Base-by-base conservation (phyloP, 306 rosid genomes). In the Oemleria cerasiformis region DNA sequence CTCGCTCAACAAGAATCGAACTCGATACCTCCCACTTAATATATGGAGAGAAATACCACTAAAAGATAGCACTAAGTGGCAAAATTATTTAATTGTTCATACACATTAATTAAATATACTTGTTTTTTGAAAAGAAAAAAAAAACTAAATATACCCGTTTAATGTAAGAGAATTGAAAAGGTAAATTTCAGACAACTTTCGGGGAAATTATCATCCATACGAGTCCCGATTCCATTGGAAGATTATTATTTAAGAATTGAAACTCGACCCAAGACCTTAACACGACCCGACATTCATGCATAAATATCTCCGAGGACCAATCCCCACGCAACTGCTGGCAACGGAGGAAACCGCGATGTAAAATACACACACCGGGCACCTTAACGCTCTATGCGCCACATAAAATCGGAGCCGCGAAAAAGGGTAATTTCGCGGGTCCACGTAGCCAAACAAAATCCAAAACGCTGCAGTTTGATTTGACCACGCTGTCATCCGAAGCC, bases 341-440 rank as follows among this genome's bases (percentile, higher is more conserved):
- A 44, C 7, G 42, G 43, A 7, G 48, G 59, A 60, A 45, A 49
- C 23, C 4, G 6, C 7, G 8, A 3, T 4, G 34, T 25, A 34
- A 65, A 63, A 41, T 54, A 64, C 40, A 50, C 68, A 65, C 8
- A 2, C 11, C 61, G 65, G 39, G 15, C 71, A 54, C 15, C 1
- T 40, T 54, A 53, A 38, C 21, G 9, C 30, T 38, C 20, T 23
- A 8, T 5, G 64, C 84, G 81, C 84, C 78, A 80, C 84, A 63
- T 76, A 80, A 41, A 68, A 30, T 30, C 36, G 0, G 36, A 30
- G 36, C 36, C 36, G 3, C 2, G 16, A 20, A 48, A 43, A 19
- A 19, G 5, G 5, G 39, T 0, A 63, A 64, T 0, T 58, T 3
- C 36, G 17, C 34, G 74, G 77, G 74, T 70, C 73, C 63, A 63